Conservation (phyloP, 2,329 filamentous ascomycete genomes). For the Albophoma yamanashiensis region DNA sequence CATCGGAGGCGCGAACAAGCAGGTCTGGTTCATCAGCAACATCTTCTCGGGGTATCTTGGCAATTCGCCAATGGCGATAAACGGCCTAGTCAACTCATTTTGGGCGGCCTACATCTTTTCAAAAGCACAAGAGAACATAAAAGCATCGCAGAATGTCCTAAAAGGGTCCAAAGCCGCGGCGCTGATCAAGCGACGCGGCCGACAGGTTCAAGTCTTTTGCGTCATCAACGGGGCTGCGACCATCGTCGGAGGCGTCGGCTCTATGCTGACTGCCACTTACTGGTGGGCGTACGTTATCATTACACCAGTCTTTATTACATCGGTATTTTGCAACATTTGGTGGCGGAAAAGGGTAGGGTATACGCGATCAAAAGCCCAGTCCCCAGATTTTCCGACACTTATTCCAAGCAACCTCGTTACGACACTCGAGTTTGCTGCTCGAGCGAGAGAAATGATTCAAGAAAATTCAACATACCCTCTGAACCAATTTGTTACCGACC, state of each 20-base stretch:
- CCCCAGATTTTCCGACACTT: not conserved
- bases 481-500: not conserved
- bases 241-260: not conserved
- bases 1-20: not conserved
- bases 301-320: not conserved
- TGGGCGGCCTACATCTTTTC: not conserved
- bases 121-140: not conserved
- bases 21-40: not conserved
- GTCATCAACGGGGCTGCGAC: not conserved
- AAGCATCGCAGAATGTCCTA: not conserved
- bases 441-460: not conserved
- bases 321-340: not conserved
- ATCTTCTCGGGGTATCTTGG: not conserved
- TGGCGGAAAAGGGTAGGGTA: not conserved
- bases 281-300: not conserved
- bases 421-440: not conserved
- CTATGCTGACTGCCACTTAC: not conserved
- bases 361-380: not conserved
- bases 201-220: not conserved
- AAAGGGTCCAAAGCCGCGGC: not conserved
- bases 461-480: not conserved
- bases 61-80: not conserved
- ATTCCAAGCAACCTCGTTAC: not conserved
- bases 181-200: not conserved
- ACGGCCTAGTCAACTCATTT: not conserved